phyloP scores from a whole-genome alignment of 345 rosid genomes.

The Nasturtium officinale region DNA sequence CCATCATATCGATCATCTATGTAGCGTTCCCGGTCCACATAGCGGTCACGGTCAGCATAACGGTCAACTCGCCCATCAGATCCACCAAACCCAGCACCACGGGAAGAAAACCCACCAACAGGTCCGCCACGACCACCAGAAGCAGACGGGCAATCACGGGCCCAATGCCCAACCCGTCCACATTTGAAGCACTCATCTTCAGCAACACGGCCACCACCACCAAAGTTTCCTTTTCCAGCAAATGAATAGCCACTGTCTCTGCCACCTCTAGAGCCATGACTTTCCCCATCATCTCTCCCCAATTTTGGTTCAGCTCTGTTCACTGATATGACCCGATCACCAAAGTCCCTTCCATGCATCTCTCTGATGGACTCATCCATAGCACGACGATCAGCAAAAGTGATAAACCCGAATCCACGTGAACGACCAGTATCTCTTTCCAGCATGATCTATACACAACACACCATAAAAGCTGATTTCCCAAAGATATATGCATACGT shows the following conservation, averaged over 20 bases:
- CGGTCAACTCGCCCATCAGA: conserved; percentile 72
- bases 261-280: conserved; percentile 78
- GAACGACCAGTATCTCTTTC: conserved; percentile 96
- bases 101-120: conserved; percentile 73
- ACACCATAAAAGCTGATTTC: conserved; percentile 47
- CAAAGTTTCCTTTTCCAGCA: conserved; percentile 42
- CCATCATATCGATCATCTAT: conserved; percentile 92
- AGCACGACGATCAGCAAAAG: conserved; percentile 86
- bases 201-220: conserved; percentile 71
- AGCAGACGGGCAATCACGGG: conserved; percentile 92
- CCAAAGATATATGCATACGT: conserved; percentile 30
- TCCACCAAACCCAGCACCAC: conserved; percentile 65
- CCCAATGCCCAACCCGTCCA: conserved; percentile 96
- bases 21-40: conserved; percentile 77
- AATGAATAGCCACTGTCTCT: conserved; percentile 63
- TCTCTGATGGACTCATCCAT: conserved; percentile 97
- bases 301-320: conserved; percentile 94
- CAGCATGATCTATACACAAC: conserved; percentile 78
- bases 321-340: conserved; percentile 89
- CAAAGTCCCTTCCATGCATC: conserved; percentile 94
- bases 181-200: conserved; percentile 98
- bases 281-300: conserved; percentile 74
- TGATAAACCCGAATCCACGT: conserved; percentile 96
- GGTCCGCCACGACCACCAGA: conserved; percentile 78
- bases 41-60: conserved; percentile 56